Conservation (phyloP, 2,329 filamentous ascomycete species). For the Fusarium domesticum region DNA sequence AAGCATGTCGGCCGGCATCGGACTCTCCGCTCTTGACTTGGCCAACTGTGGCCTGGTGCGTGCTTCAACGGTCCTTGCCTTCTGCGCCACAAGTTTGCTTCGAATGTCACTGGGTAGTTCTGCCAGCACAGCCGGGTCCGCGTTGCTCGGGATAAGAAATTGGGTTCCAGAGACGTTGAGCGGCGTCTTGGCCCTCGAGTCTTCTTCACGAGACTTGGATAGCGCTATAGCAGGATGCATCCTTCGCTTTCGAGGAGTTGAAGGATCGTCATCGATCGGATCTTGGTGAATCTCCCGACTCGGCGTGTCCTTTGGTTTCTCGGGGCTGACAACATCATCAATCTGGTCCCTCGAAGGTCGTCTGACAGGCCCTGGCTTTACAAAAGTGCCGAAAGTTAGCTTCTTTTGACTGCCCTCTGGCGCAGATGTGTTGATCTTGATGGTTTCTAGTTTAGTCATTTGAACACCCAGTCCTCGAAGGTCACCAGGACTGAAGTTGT, state of each 20-base stretch:
- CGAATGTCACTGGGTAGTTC: conserved; percentile 84
- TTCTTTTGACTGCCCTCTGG: conserved; percentile 74
- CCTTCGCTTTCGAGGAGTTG: conserved; percentile 52
- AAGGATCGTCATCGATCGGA: conserved; percentile 54
- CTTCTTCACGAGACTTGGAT: conserved; percentile 45
- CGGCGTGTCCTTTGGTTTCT: conserved; percentile 32
- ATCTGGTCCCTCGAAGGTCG: conserved; percentile 47
- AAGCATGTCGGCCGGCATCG: conserved; percentile 43
- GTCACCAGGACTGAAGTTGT: conserved; percentile 84
- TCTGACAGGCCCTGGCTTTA: conserved; percentile 38
- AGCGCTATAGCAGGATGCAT: conserved; percentile 53
- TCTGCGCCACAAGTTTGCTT: conserved; percentile 65
- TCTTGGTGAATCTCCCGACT: conserved; percentile 40
- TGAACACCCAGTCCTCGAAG: conserved; percentile 90
- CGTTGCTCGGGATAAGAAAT: conserved; percentile 82
- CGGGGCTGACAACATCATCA: conserved; percentile 45
- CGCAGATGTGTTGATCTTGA: conserved; percentile 58
- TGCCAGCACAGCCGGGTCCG: conserved; percentile 76
- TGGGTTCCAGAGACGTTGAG: conserved; percentile 84
- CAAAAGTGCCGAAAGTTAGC: conserved; percentile 65
- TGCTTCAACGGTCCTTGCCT: conserved; percentile 26
- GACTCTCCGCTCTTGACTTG: conserved; percentile 38
- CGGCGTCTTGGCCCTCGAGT: conserved; percentile 60
- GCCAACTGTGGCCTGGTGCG: conserved; percentile 31
- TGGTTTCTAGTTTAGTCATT: conserved; percentile 84